phyloP scores from a whole-genome alignment of 139 green algal species.

The Tetradesmus obliquus region DNA sequence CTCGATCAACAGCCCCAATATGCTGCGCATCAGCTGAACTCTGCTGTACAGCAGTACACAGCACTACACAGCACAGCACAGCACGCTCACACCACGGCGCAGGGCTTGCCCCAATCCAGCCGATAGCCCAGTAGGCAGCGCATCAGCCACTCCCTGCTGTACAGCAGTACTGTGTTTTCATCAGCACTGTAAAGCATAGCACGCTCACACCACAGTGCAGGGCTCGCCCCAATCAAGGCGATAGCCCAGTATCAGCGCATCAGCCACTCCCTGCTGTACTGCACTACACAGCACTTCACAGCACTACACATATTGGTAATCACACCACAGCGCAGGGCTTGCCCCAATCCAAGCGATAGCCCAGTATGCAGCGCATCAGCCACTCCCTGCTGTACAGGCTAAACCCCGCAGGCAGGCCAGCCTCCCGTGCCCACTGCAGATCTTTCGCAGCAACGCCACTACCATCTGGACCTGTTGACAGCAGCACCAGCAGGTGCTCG shows the following conservation, averaged over 20 bases:
- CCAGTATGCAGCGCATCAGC: constrained; percentile 19
- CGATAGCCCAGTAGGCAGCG: constrained; percentile 9
- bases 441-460: neutral
- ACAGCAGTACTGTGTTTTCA: no score
- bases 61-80: no score
- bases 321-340: neutral
- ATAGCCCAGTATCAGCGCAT: constrained; percentile 13
- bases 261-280: neutral
- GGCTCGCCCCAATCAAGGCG: neutral
- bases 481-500: neutral
- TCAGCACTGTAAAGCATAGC: no score
- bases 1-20: no score
- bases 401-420: neutral
- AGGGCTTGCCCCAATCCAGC: neutral
- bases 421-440: constrained; percentile 6
- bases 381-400: constrained; percentile 30
- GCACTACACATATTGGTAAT: neutral
- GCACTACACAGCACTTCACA: no score
- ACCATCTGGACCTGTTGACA: neutral
- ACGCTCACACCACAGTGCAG: neutral
- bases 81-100: neutral
- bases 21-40: no score
- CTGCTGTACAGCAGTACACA: no score
- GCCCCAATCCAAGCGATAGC: neutral
- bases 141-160: constrained; percentile 1